These are phyloP conservation scores for Rhodotorula sp. DNA, from an alignment of 1,284 basidiomycete species.

Conservation along the genomic window DNA sequence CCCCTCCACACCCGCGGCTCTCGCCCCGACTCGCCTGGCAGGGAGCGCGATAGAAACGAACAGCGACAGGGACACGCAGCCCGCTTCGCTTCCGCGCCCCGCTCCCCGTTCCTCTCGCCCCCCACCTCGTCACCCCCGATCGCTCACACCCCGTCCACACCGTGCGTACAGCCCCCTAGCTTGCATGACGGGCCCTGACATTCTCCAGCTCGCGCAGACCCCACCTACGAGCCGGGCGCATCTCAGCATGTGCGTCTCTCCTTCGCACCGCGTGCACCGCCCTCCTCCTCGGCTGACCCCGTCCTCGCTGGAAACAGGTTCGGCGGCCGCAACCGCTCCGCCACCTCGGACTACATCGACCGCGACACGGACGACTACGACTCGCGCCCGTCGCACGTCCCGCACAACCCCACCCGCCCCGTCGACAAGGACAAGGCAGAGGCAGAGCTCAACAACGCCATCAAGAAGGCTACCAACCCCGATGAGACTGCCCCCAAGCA, in stretches of 20 bases:
- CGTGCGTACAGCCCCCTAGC: neutral
- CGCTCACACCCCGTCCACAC: neutral
- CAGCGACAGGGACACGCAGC: too few relatives aligned
- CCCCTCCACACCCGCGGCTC: too few relatives aligned
- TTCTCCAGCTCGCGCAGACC: too few relatives aligned
- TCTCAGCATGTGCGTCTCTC: neutral
- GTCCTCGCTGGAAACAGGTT: conserved; percentile 5
- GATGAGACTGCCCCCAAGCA: conserved; percentile 93
- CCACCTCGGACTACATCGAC: conserved; percentile 17
- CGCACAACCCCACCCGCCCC: conserved; percentile 65
- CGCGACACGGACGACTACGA: conserved; percentile 24
- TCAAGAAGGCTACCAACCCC: conserved; percentile 93
- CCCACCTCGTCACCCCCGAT: too few relatives aligned
- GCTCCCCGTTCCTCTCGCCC: too few relatives aligned
- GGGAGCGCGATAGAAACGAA: too few relatives aligned
- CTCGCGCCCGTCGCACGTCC: conserved; percentile 7
- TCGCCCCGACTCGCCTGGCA: too few relatives aligned
- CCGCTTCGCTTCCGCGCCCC: too few relatives aligned
- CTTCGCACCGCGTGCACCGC: neutral
- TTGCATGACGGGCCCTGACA: neutral
- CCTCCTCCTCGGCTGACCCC: neutral
- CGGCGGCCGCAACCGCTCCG: conserved; percentile 16
- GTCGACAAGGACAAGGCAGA: conserved; percentile 97
- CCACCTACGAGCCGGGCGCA: neutral
- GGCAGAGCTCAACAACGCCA: conserved; percentile 83